Evolutionary conservation across 306 rosid species (phyloP), one percentile per base, ranked within the genome.

Genomic region (Lathyrus oleraceus): DNA sequence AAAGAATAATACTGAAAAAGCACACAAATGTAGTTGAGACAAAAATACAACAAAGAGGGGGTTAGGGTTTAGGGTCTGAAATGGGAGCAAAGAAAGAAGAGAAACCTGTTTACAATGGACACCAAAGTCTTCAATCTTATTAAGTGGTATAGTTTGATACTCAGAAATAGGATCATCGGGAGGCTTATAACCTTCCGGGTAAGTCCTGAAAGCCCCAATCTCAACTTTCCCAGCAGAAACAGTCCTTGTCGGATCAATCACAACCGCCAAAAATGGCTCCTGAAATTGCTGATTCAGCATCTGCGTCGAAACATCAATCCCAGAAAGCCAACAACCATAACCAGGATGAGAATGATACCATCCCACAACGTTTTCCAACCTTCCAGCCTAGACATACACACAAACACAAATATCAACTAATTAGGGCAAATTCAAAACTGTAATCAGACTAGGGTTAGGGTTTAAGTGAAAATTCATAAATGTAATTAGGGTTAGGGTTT

Each of bases 301-400:
- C 83, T 95, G 99, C 5, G 99, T 95, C 0, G 96, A 83, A 38
- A 95, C 97, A 77, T 95, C 99, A 61, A 95, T 95, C 30, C 99
- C 99, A 15, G 96, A 95, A 16, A 95, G 90, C 99, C 99, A 95
- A 81, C 97, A 95, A 36, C 99, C 99, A 32, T 95, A 95, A 23
- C 96, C 97, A 53, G 99, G 99, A 42, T 95, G 99, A 75, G 99
- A 95, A 78, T 95, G 99, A 75, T 95, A 95, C 99, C 99, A 91
- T 11, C 99, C 99, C 48, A 95, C 96, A 59, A 70, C 99, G 74
- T 95, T 95, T 79, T 95, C 99, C 86, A 95, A 73, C 19, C 97
- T 79, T 5, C 99, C 99, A 2, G 87, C 96, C 99, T 95, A 57
- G 59, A 70, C 76, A 8, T 95, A 57, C 62, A 70, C 76, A 8